Evolutionary conservation across 2,329 filamentous ascomycete species (phyloP).

Genomic region (Coniosporium tulheliwenetii): DNA sequence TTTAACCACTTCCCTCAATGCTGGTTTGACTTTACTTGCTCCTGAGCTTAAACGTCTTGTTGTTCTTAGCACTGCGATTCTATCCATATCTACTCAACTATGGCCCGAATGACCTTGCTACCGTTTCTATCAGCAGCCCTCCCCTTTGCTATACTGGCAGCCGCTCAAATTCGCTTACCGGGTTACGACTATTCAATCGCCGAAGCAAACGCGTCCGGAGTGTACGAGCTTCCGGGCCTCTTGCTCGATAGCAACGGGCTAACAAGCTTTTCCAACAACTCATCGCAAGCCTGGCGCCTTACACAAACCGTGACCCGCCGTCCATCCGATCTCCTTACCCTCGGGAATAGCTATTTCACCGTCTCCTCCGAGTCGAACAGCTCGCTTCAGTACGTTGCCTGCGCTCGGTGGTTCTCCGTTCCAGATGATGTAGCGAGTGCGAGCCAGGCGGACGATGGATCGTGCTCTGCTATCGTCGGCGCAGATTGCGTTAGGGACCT

Average conservation of each 20-base stretch:
- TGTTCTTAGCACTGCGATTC: no score
- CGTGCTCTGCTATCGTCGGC: neutral
- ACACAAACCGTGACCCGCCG: neutral
- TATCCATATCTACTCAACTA: neutral
- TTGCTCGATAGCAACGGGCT: neutral
- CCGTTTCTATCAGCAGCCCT: neutral
- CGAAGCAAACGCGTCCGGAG: neutral
- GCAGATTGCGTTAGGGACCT: neutral
- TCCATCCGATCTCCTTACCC: neutral
- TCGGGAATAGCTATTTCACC: neutral
- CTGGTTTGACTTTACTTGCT: no score
- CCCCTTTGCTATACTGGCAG: neutral
- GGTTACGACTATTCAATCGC: neutral
- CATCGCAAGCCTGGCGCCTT: neutral
- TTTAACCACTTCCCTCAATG: no score
- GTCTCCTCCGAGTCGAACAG: neutral
- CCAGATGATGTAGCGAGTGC: neutral
- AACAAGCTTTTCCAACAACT: neutral
- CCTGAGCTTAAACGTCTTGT: no score
- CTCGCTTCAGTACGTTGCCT: neutral
- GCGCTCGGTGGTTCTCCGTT: neutral
- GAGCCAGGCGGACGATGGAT: neutral
- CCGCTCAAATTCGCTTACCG: neutral
- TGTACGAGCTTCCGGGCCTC: neutral
- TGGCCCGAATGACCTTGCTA: neutral